Base-by-base conservation (phyloP, 179 eudicot genomes). In the Actinidia polygama region DNA sequence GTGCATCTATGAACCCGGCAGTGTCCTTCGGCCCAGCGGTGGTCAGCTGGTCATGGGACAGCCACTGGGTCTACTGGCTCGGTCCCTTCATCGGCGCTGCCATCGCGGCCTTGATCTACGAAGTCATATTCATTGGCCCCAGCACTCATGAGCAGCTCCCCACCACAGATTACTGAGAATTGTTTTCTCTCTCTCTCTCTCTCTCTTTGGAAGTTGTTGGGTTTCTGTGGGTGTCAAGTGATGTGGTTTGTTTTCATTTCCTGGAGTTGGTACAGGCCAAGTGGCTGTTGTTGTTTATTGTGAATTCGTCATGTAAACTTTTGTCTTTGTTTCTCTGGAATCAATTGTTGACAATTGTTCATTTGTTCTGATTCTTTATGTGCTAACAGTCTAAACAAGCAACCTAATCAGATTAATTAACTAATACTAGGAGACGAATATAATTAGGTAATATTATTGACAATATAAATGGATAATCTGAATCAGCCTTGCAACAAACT, bases 1-100 rank as follows among this genome's bases (percentile, higher is more conserved):
- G 94, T 59, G 94, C 94, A 36, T 91, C 92, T 87, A 91, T 91
- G 94, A 91, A 91, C 91, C 94, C 94, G 4, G 92, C 92, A 5
- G 94, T 90, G 81, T 91, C 94, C 79, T 91, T 91, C 21, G 94
- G 94, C 26, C 92, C 94, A 0, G 94, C 94, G 11, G 92, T 88
- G 3, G 91, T 91, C 75, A 91, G 94, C 89, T 91, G 94, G 94
- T 30, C 88, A 51, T 91, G 92, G 94, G 76, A 78, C 85, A 86
- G 81, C 92, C 92, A 91, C 85, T 91, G 92, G 94, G 90, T 91
- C 83, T 90, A 91, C 85, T 91, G 94, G 94, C 84, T 90, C 9
- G 91, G 91, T 8, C 94, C 94, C 18, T 90, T 91, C 61, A 26
- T 78, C 4, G 94, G 94, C 36, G 79, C 94, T n/a, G 88, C 79